These are phyloP conservation scores for Raddia distichophylla DNA, from an alignment of 176 grass and related monocot genomes.

Conservation along the genomic window DNA sequence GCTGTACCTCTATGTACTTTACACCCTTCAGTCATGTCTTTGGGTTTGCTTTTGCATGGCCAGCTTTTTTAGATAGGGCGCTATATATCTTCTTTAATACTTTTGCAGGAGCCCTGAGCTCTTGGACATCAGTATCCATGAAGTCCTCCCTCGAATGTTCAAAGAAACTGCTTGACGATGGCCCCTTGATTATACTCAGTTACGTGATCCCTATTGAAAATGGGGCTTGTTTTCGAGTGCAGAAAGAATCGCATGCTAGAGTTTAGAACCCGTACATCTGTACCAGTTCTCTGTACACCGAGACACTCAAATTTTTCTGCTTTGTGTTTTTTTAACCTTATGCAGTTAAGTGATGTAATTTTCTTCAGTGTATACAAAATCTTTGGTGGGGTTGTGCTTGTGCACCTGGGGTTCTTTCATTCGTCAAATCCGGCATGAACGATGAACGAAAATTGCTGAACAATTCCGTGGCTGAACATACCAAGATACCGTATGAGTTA, in stretches of 20 bases:
- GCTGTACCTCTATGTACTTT: constrained; percentile 34
- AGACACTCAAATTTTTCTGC: constrained; percentile 42
- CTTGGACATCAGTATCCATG: constrained; percentile 81
- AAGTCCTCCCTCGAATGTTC: constrained; percentile 86
- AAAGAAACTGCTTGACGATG: constrained; percentile 42
- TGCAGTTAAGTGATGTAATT: neutral
- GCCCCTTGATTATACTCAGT: neutral
- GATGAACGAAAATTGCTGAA: no score
- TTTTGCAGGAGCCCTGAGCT: constrained; percentile 71
- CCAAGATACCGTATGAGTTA: no score
- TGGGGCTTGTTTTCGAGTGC: neutral
- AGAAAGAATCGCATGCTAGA: neutral
- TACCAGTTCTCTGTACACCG: neutral
- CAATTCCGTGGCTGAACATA: no score
- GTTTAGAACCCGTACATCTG: neutral
- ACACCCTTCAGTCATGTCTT: neutral
- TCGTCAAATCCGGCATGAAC: neutral
- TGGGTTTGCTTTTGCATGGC: constrained; percentile 42
- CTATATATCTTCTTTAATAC: constrained; percentile 19
- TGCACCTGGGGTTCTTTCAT: neutral
- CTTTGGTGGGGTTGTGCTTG: neutral
- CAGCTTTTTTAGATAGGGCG: constrained; percentile 40
- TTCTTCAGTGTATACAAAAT: neutral
- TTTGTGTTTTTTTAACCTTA: neutral
- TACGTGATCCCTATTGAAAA: neutral